Evolutionary conservation across 768 basidiomycete species (phyloP).

Genomic region (Termitomyces sp.): DNA sequence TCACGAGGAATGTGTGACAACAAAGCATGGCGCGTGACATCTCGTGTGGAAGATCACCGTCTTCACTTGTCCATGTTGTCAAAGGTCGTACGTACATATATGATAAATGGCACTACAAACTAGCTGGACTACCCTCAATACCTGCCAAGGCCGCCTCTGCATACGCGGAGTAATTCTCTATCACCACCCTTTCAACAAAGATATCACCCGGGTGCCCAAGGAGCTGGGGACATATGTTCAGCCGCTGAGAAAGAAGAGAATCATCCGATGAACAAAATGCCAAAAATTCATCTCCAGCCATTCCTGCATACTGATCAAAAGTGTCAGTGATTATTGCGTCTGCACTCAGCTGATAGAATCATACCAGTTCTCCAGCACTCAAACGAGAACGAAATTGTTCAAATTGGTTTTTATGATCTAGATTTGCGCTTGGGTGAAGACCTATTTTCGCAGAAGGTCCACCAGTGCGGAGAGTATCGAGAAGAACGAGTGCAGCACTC

Average conservation of each 20-base stretch:
- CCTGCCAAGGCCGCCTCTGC: slow-evolving; percentile 46
- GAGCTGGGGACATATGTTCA: slow-evolving; percentile 48
- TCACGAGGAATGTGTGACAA: slow-evolving; percentile 15
- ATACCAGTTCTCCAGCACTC: slow-evolving; percentile 52
- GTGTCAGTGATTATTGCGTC: background rate
- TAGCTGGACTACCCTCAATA: slow-evolving; percentile 30
- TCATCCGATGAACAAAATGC: slow-evolving; percentile 59
- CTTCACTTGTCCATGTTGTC: too few species aligned
- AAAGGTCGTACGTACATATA: background rate
- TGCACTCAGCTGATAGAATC: background rate
- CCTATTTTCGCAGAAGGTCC: slow-evolving; percentile 48
- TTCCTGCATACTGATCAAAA: slow-evolving; percentile 50
- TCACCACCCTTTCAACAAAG: slow-evolving; percentile 53
- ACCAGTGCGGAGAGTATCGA: slow-evolving; percentile 49
- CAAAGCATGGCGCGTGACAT: slow-evolving; percentile 17
- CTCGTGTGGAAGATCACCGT: slow-evolving; percentile 2
- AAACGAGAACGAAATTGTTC: slow-evolving; percentile 48
- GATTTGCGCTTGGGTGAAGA: slow-evolving; percentile 35
- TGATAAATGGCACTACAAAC: background rate
- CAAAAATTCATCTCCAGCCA: slow-evolving; percentile 48
- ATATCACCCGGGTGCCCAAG: slow-evolving; percentile 41
- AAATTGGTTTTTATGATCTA: slow-evolving; percentile 45
- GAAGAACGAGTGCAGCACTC: slow-evolving; percentile 43
- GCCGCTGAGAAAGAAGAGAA: slow-evolving; percentile 38
- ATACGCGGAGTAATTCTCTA: slow-evolving; percentile 60